Evolutionary conservation across 1,139 yeast species (phyloP), one percentile per base, ranked within the genome.

Genomic region (Blastobotrys raffinosifermentans): DNA sequence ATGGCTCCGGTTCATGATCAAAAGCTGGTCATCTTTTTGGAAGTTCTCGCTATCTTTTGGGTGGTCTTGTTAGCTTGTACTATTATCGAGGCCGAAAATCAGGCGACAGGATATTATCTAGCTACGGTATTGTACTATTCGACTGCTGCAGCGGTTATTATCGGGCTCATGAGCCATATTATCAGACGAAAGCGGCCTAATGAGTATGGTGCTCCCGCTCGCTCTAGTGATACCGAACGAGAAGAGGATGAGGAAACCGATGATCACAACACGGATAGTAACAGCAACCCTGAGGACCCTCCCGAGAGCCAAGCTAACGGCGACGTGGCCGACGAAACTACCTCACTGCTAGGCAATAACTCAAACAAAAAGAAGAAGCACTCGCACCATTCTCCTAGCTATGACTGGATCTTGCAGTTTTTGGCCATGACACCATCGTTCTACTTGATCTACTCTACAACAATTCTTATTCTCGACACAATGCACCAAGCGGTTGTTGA

Each of bases 361-460:
- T 17, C 4, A n/a, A 23, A n/a, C 29, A 7, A 11, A 15, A 15
- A 9, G 18, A 25, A 32, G 26, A 21, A 21, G 25, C 20, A 4
- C 19, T 33, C 3, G 35, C 39, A 2, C 40, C 32, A 1, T 22
- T 22, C 22, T 18, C 68, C 69, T 43, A 69, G 80, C 32, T 85
- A 81, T 55, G 94, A 83, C 51, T 86, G 96, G 95, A 70, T 80
- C 6, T 49, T 84, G 18, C 95, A 86, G 58, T 84, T 75, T 50
- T 49, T 82, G 21, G 46, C 80, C 3, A 58, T 80, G 22, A 84
- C 80, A 5, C 94, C 95, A 4, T 66, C 79, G 0, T 64, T 77
- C 1, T 69, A 73, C 31, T 46, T 80, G 19, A 52, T 77, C 14
- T 75, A 71, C 47, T 63, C 71, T 34, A 66, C 70, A 31, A 58